Evolutionary conservation across 2,329 filamentous ascomycete genomes (phyloP).

Genomic region (Thielaviopsis musarum): DNA sequence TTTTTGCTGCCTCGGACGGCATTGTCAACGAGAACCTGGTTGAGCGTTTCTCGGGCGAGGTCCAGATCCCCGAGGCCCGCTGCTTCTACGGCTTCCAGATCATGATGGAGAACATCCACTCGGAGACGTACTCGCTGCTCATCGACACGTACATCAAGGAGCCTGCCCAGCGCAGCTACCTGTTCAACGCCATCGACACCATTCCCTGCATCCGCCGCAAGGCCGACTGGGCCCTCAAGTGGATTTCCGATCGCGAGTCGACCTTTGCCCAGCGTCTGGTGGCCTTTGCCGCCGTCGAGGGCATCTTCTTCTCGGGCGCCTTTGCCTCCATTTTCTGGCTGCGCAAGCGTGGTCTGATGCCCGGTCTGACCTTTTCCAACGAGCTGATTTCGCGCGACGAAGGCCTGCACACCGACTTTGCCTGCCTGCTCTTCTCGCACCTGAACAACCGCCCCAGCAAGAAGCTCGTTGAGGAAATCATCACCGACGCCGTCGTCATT

Average conservation of each 20-base stretch:
- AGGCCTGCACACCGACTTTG: constrained; percentile 98
- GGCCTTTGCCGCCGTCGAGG: constrained; percentile 93
- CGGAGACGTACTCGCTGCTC: constrained; percentile 95
- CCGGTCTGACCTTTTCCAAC: constrained; percentile 96
- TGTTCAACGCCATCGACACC: constrained; percentile 98
- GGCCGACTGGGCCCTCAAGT: constrained; percentile 90
- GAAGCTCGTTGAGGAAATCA: constrained; percentile 68
- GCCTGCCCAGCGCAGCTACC: constrained; percentile 77
- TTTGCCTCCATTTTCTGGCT: constrained; percentile 99
- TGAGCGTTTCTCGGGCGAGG: constrained; percentile 92
- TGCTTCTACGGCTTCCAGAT: constrained; percentile 99
- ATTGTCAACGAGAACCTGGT: constrained; percentile 99
- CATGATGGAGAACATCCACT: constrained; percentile 99
- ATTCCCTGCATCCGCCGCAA: constrained; percentile 98
- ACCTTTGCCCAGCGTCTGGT: constrained; percentile 92
- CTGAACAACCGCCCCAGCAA: constrained; percentile 79
- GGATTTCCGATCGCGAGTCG: constrained; percentile 87
- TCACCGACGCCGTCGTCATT: constrained; percentile 82
- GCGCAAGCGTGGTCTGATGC: constrained; percentile 99
- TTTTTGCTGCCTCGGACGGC: constrained; percentile 96
- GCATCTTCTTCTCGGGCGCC: constrained; percentile 98
- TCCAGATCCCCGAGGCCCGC: constrained; percentile 91
- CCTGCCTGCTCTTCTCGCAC: constrained; percentile 94
- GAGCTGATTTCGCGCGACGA: constrained; percentile 99
- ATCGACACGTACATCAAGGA: constrained; percentile 99